These are phyloP conservation scores for Amoebophrya sp. DNA, from an alignment of 169 alveolate genomes.

Conservation along the genomic window DNA sequence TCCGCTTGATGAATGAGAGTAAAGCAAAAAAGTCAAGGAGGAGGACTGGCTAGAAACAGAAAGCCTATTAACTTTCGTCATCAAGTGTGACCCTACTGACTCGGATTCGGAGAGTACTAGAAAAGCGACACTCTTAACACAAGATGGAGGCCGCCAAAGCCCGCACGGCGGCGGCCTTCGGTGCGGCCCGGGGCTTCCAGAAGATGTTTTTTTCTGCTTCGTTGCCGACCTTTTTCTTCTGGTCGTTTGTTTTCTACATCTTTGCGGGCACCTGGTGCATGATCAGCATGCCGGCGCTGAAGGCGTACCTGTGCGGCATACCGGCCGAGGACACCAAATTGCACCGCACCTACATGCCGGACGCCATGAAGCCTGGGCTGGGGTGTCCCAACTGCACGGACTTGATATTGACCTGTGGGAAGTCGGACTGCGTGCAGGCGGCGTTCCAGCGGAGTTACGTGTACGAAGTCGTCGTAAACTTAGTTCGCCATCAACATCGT, in stretches of 20 bases:
- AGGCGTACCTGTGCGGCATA: constrained; percentile 8
- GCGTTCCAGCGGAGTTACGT: neutral
- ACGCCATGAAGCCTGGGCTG: neutral
- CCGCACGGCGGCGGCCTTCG: neutral
- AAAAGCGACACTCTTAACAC: too few species aligned
- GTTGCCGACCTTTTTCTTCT: neutral
- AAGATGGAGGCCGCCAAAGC: neutral
- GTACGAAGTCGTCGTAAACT: too few species aligned
- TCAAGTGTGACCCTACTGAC: too few species aligned
- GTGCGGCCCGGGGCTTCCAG: neutral
- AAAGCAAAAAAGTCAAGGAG: too few species aligned
- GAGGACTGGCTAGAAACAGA: too few species aligned
- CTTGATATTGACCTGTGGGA: neutral
- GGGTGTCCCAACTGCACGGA: neutral
- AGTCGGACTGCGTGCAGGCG: neutral
- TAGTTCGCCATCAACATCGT: too few species aligned
- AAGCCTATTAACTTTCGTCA: too few species aligned
- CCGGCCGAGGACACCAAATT: neutral
- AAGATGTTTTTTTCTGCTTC: neutral
- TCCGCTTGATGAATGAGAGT: too few species aligned
- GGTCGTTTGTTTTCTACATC: neutral
- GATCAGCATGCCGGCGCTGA: neutral
- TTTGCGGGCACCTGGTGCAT: constrained; percentile 10
- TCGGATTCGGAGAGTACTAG: too few species aligned
- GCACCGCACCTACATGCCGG: neutral